Conservation (phyloP, 164 flowering plant species). For the Vitis cinerea region DNA sequence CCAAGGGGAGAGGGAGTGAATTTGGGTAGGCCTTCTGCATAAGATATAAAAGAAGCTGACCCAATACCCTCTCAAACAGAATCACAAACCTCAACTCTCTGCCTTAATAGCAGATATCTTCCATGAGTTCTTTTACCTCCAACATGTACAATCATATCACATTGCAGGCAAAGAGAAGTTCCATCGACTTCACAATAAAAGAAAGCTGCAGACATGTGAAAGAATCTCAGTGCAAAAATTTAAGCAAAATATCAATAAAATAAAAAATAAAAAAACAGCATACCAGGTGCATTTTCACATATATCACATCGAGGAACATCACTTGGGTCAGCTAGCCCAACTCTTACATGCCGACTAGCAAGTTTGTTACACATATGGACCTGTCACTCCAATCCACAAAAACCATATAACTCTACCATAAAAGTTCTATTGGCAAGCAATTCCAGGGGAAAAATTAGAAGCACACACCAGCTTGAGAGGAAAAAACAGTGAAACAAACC, state of each 20-base stretch:
- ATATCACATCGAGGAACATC: conserved; percentile 89
- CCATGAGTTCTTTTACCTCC: conserved; percentile 95
- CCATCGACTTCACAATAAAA: conserved; percentile 65
- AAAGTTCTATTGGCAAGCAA: too few relatives aligned
- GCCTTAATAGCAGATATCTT: conserved; percentile 85
- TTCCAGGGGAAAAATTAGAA: too few relatives aligned
- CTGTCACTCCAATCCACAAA: conserved; percentile 32
- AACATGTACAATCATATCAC: conserved; percentile 92
- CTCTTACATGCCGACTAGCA: conserved; percentile 89
- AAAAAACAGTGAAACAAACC: too few relatives aligned
- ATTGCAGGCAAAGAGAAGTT: conserved; percentile 55
- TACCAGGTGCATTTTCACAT: conserved; percentile 91
- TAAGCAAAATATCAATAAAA: neutral
- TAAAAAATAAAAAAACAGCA: neutral
- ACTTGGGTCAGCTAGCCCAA: conserved; percentile 80
- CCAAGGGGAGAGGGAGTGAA: neutral
- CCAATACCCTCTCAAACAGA: conserved; percentile 3
- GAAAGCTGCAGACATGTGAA: conserved; percentile 41
- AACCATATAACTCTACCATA: too few relatives aligned
- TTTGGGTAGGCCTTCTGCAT: neutral
- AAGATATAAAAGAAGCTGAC: conserved; percentile 1
- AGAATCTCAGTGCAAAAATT: neutral
- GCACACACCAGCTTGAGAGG: too few relatives aligned
- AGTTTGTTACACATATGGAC: conserved; percentile 98
- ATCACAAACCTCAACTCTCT: conserved; percentile 82